A percentile compares a stretch with the other conserved stretches of the same genome.
Evolutionary conservation across 2,329 filamentous ascomycete genomes (phyloP).

Genomic region (Monilinia aucupariae): DNA sequence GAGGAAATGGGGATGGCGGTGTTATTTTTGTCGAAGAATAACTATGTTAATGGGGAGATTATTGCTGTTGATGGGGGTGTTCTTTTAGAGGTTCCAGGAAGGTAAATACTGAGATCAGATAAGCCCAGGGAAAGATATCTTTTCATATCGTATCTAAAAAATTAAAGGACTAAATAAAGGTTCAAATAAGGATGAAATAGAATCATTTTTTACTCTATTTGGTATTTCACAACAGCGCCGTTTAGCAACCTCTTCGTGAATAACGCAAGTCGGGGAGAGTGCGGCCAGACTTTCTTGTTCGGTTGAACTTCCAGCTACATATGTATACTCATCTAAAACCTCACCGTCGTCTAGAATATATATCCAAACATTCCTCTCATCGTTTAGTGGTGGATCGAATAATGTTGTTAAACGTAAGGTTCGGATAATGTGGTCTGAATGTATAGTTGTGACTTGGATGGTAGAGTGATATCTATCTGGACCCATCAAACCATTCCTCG

Average conservation of each 20-base stretch:
- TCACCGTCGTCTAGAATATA: too few species aligned
- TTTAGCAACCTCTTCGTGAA: background rate
- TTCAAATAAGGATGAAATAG: background rate
- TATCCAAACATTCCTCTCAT: background rate
- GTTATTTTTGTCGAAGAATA: constrained; percentile 44
- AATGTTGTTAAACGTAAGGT: background rate
- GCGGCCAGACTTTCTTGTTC: background rate
- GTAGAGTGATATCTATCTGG: background rate
- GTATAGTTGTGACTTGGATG: background rate
- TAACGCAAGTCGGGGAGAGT: background rate
- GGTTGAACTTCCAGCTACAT: background rate
- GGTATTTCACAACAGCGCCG: background rate
- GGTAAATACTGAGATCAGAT: constrained; percentile 10
- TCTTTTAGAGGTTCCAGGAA: constrained; percentile 36
- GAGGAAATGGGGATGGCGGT: constrained; percentile 50
- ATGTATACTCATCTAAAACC: background rate
- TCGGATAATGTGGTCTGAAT: background rate
- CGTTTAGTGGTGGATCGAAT: too few species aligned
- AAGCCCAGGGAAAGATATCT: background rate
- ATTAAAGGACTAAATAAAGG: background rate
- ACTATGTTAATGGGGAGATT: constrained; percentile 38
- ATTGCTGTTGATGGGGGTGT: constrained; percentile 48
- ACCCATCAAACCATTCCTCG: too few species aligned
- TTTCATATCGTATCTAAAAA: background rate
- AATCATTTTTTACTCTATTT: background rate